Conservation (phyloP, 176 grass and related monocot species). For the Avena insularis region DNA sequence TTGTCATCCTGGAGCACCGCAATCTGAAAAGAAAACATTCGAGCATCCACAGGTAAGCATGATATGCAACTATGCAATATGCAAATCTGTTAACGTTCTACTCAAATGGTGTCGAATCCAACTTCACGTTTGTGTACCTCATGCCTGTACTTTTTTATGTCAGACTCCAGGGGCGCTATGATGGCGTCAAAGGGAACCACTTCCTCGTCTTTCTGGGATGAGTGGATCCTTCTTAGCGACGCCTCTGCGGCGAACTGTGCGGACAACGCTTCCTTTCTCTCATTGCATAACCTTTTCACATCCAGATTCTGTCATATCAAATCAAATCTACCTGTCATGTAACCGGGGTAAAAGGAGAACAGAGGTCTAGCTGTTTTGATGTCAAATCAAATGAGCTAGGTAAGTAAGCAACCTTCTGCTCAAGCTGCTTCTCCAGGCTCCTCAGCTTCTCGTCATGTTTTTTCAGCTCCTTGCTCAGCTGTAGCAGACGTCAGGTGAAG, state of each 20-base stretch:
- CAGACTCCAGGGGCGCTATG: constrained; percentile 82
- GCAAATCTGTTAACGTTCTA: neutral
- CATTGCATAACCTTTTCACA: constrained; percentile 67
- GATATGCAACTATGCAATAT: constrained; percentile 5
- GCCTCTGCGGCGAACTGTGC: constrained; percentile 87
- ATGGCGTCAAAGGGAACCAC: constrained; percentile 76
- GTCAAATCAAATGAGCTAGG: neutral
- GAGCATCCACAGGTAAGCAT: constrained; percentile 17
- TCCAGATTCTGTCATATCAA: constrained; percentile 76
- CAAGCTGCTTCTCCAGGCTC: constrained; percentile 70
- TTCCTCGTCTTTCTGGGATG: constrained; percentile 78
- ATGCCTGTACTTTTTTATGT: constrained; percentile 72
- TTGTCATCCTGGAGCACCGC: constrained; percentile 85
- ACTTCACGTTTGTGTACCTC: constrained; percentile 54
- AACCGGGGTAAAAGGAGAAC: neutral
- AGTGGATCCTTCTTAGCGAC: constrained; percentile 75
- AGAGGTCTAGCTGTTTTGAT: neutral
- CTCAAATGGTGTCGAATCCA: neutral
- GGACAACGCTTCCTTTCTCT: constrained; percentile 77
- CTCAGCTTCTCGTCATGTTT: constrained; percentile 82
- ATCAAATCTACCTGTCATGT: neutral
- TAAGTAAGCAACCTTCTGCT: constrained; percentile 69
- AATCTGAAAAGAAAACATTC: constrained; percentile 50
- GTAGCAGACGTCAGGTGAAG: constrained; percentile 28
- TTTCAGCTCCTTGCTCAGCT: constrained; percentile 85